Evolutionary conservation across 2,329 filamentous ascomycete species (phyloP), one percentile per base, ranked within the genome.

Genomic region (Colletotrichum cuscutae): DNA sequence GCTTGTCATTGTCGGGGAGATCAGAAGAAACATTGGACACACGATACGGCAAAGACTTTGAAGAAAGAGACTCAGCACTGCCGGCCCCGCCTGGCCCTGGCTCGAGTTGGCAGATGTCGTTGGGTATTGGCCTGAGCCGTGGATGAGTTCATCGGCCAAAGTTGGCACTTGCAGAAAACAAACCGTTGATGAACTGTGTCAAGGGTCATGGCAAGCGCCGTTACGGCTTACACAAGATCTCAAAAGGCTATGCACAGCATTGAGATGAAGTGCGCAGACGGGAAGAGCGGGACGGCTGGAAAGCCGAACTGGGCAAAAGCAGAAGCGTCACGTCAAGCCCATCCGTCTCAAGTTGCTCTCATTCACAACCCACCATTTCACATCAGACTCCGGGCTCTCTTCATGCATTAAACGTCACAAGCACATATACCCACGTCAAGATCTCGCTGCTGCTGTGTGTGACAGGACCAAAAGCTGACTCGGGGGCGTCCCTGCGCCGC

Each of bases 91-190:
- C 52, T 35, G 19, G 42, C 24, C 60, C 70, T 65, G 54, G 66
- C 59, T 60, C 7, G 19, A 49, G 32, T 69, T 72, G 58, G 49
- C n/a, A 59, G 42, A 70, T 52, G 32, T 56, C 54, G 54, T 32
- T 46, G 54, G 53, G 63, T 46, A 24, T 59, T 42, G 69, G 60
- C 65, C 56, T 22, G 59, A 60, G 59, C 46, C 60, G 35, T 61
- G 13, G 24, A 63, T 32, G 30, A 32, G 30, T 24, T 69, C 32
- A 57, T 60, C 54, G 54, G 65, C 26, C 70, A 70, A 49, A 72
- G 70, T 69, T 65, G 70, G 46, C 70, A 19, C 53, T 69, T 56
- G 65, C 65, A 72, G 58, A 26, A 57, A 35, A 32, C 46, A n/a
- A 28, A 24, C 24, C 56, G n/a, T 56, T 11, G n/a, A 12, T 63